Percentiles rank a stretch among this genome's conserved stretches.
phyloP scores from a whole-genome alignment of 495 filamentous ascomycete genomes.

The Letharia columbiana region DNA sequence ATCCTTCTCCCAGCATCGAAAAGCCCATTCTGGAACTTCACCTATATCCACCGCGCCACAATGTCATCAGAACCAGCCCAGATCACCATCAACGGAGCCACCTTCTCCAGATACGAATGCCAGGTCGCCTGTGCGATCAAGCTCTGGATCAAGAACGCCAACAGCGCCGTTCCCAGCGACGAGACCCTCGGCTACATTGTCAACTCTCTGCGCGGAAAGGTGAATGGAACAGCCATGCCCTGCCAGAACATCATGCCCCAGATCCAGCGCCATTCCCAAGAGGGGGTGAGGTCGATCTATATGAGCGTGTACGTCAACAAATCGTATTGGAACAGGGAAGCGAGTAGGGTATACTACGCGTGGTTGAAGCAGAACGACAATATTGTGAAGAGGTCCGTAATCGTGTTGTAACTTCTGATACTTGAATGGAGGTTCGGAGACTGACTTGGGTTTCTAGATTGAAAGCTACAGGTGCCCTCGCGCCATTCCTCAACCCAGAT shows the following conservation, averaged over 20 bases:
- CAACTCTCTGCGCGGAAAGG: constrained; percentile 5
- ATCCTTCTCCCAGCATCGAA: background rate
- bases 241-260: constrained; percentile 6
- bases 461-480: constrained; percentile 1
- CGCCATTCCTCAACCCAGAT: constrained; percentile 9
- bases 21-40: background rate
- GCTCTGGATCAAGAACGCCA: constrained; percentile 13
- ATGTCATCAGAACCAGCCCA: constrained; percentile 8
- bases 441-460: constrained; percentile 2
- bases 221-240: background rate
- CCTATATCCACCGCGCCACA: background rate
- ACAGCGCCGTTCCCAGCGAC: constrained; percentile 5
- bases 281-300: constrained; percentile 14
- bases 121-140: constrained; percentile 12
- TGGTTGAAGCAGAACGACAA: constrained; percentile 11
- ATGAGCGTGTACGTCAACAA: constrained; percentile 6
- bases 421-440: background rate
- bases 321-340: constrained; percentile 5
- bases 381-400: constrained; percentile 4
- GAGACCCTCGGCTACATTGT: constrained; percentile 12
- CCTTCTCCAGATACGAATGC: constrained; percentile 16
- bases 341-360: constrained; percentile 4
- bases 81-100: constrained; percentile 8
- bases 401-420: background rate
- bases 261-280: constrained; percentile 10